Percentiles rank a stretch among this genome's conserved stretches.
These are phyloP conservation scores for Paraconiothyrium brasiliense DNA, from an alignment of 2,329 filamentous ascomycete species.

Conservation along the genomic window DNA sequence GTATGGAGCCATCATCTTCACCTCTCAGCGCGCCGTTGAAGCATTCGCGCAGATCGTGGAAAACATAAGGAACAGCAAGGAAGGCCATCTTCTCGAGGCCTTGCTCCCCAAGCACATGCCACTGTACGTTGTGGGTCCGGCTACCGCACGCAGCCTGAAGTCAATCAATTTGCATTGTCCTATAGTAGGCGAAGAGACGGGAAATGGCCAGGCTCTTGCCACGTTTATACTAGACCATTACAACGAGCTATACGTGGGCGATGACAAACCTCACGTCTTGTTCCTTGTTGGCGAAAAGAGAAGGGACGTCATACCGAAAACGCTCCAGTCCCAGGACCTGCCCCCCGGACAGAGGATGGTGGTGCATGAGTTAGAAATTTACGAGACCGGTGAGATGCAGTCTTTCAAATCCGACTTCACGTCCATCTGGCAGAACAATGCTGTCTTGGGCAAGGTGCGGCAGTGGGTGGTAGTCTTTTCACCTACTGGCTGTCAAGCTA, in stretches of 20 bases:
- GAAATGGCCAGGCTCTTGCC: slow-evolving; percentile 83
- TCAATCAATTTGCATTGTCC: slow-evolving; percentile 61
- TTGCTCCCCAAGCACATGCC: slow-evolving; percentile 60
- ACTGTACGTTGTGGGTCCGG: slow-evolving; percentile 84
- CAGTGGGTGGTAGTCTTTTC: slow-evolving; percentile 81
- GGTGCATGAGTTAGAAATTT: slow-evolving; percentile 84
- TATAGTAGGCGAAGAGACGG: slow-evolving; percentile 81
- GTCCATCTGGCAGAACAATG: slow-evolving; percentile 59
- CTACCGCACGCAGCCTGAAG: slow-evolving; percentile 77
- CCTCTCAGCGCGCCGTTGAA: slow-evolving; percentile 84
- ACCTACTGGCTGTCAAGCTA: slow-evolving; percentile 68
- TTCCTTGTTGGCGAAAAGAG: slow-evolving; percentile 93
- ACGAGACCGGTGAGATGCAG: slow-evolving; percentile 84
- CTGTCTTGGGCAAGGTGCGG: slow-evolving; percentile 37
- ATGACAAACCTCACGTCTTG: slow-evolving; percentile 70
- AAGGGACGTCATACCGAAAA: slow-evolving; percentile 87
- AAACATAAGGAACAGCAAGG: slow-evolving; percentile 57
- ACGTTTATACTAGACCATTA: slow-evolving; percentile 83
- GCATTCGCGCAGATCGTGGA: slow-evolving; percentile 73
- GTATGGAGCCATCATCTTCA: slow-evolving; percentile 85
- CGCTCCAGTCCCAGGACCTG: slow-evolving; percentile 69
- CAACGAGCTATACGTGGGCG: slow-evolving; percentile 51
- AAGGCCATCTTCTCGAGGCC: slow-evolving; percentile 33
- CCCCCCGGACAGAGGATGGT: slow-evolving; percentile 62
- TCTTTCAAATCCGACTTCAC: slow-evolving; percentile 77